Base-by-base conservation (phyloP, 2,329 filamentous ascomycete genomes). In the Aphanocladium album region DNA sequence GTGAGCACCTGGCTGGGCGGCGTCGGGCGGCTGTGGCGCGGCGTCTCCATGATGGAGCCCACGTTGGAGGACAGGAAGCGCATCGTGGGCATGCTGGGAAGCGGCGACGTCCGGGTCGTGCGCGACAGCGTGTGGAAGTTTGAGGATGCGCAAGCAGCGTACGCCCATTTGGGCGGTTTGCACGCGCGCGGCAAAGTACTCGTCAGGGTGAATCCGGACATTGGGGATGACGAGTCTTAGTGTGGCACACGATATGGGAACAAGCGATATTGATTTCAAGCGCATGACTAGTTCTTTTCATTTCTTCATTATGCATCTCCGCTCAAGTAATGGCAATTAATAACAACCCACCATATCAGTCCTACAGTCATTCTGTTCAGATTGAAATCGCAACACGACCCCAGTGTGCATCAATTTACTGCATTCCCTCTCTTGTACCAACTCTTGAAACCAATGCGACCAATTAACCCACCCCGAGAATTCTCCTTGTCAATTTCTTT, bases 171-270 rank as follows among this genome's bases (percentile, higher is more conserved):
- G 1, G 67, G 66, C 11, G 72, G 68, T 17, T 59, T 73, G 33
- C 71, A 74, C 61, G 71, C 74, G 0, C 68, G 68, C 14, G 75
- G 76, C 0, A 78, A 78, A 66, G 67, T 78, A 2, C 62, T 78
- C 43, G 70, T 76, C 33, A 70, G 70, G 63, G 70, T 74, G 16
- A 66, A 70, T 61, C 57, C 62, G 1, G 33, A 62, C 5, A 37
- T 70, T 50, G 64, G 62, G 2, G 67, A 71, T 45, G 64, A 70
- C 23, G 69, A 69, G 23, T 64, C 51, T 19, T 68, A 56, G 54
- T 1, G 5, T 14, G 39, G 12, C 37, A 2, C 37, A 6, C 6
- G 6, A 6, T 35, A 6, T 35, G 3, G 33, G 37, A n/a, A 33
- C 19, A 41, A 41, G 35, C 6, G 1, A 23, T 35, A 30, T 43